These are phyloP conservation scores for Ceratocystis alfenasii DNA, from an alignment of 2,329 filamentous ascomycete species.

Conservation along the genomic window DNA sequence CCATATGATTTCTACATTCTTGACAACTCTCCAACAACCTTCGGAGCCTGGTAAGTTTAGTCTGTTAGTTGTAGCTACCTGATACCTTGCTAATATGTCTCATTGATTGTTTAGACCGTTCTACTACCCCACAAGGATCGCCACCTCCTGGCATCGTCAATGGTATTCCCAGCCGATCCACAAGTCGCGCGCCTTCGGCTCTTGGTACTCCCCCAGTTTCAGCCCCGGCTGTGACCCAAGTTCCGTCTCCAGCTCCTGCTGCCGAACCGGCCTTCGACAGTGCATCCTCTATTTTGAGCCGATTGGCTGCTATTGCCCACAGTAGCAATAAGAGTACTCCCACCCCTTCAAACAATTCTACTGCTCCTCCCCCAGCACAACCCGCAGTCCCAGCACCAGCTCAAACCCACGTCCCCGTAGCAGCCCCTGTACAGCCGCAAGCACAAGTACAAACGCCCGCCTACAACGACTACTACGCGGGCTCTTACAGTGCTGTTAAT, in stretches of 20 bases:
- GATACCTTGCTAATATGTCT: slow-evolving; percentile 9
- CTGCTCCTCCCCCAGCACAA: slow-evolving; percentile 25
- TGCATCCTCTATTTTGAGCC: slow-evolving; percentile 43
- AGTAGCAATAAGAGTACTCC: slow-evolving; percentile 45
- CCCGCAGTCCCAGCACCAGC: neutral
- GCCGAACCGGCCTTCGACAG: slow-evolving; percentile 32
- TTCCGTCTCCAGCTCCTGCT: slow-evolving; percentile 27
- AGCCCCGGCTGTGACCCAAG: slow-evolving; percentile 31
- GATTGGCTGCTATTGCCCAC: slow-evolving; percentile 64
- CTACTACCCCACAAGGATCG: slow-evolving; percentile 59
- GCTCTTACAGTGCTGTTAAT: slow-evolving; percentile 22
- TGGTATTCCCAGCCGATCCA: slow-evolving; percentile 28
- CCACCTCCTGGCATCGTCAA: slow-evolving; percentile 39
- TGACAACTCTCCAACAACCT: slow-evolving; percentile 59
- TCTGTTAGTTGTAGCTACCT: neutral
- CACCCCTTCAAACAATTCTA: slow-evolving; percentile 36
- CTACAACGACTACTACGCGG: slow-evolving; percentile 16
- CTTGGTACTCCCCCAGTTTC: slow-evolving; percentile 30
- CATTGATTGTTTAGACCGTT: slow-evolving; percentile 39
- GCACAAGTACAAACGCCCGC: neutral
- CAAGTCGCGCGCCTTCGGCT: slow-evolving; percentile 24
- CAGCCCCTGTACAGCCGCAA: slow-evolving; percentile 25
- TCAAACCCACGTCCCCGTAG: slow-evolving; percentile 27
- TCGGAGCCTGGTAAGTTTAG: slow-evolving; percentile 51
- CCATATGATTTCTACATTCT: slow-evolving; percentile 68